Evolutionary conservation across 305 asterid genomes (phyloP), one percentile per base, ranked within the genome.

Genomic region (Fraxinus ornus): DNA sequence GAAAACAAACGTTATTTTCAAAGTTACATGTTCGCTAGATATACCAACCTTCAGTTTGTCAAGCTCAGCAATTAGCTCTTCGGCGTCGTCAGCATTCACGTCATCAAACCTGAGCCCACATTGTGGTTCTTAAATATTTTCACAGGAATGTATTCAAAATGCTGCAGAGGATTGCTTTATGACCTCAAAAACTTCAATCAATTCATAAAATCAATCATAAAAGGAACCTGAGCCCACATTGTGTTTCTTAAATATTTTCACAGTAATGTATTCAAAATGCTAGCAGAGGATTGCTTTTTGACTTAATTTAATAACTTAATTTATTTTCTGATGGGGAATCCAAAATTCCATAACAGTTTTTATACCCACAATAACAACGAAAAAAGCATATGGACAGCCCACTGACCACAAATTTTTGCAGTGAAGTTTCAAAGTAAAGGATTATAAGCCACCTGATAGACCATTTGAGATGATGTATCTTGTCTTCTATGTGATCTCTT

Each of bases 391-490:
- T 26, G 39, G 37, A 66, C 1, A n/a, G 64, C 52, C 35, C 21
- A 26, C 28, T 30, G 33, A 66, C 80, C 41, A 66, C 24, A 77
- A 49, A 33, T 78, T 68, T 28, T 8, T 22, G 41, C n/a, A 30
- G 78, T 32, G 26, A 41, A 79, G 73, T 64, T 71, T 30, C 39
- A 2, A 71, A 71, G 24, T 30, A 30, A 15, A 30, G 49, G 72
- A 57, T 73, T 33, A 75, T n/a, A 44, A 80, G 80, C 83, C 90
- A 94, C 98, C 90, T 90, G 84, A 91, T 90, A 80, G 91, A 91
- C 98, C 99, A 97, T 88, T 89, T 90, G 84, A 97, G 85, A 88
- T 93, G 97, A 86, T 97, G 97, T 80, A 92, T 91, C 82, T 86
- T 81, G 85, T 94, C 98, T 86, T 97, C 99, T 47, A 97, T 89